A percentile compares a stretch with the other conserved stretches of the same genome.
Conservation (phyloP, 768 basidiomycete species). For the Cystobasidium onofrii region DNA sequence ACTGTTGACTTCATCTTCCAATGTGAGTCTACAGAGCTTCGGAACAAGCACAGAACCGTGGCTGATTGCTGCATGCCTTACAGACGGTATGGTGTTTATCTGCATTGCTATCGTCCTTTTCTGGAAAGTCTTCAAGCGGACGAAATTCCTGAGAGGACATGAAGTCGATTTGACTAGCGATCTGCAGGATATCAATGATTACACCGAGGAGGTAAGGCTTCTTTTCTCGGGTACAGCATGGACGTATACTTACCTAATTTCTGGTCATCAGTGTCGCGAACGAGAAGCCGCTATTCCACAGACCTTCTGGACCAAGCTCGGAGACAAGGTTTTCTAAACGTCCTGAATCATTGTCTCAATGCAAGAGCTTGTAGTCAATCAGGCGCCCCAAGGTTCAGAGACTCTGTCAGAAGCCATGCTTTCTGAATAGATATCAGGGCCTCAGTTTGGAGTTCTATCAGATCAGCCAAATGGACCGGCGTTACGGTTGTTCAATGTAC, state of each 20-base stretch:
- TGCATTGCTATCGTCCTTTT: constrained; percentile 4
- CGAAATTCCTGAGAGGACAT: neutral
- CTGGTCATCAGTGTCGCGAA: neutral
- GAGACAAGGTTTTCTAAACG: constrained; percentile 21
- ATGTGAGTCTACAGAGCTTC: neutral
- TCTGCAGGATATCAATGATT: constrained; percentile 11
- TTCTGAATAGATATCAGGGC: too few species aligned
- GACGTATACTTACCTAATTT: too few species aligned
- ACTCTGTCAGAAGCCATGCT: too few species aligned
- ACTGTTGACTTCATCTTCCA: constrained; percentile 23
- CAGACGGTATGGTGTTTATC: constrained; percentile 27
- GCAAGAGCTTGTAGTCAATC: too few species aligned
- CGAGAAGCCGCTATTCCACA: constrained; percentile 3
- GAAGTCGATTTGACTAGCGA: constrained; percentile 16
- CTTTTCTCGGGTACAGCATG: too few species aligned
- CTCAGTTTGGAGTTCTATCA: too few species aligned
- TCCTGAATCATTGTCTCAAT: too few species aligned
- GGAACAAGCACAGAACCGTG: neutral
- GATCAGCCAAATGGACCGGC: too few species aligned
- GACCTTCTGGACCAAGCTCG: neutral
- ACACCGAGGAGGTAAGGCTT: constrained; percentile 7
- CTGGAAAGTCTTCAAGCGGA: constrained; percentile 30
- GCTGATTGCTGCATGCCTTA: neutral
- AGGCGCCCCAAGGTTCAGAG: too few species aligned
- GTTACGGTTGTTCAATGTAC: too few species aligned